Percentiles rank a stretch among this genome's conserved stretches.
Evolutionary conservation across 2,329 filamentous ascomycete species (phyloP).

Genomic region (Cucurbitaria berberidis): DNA sequence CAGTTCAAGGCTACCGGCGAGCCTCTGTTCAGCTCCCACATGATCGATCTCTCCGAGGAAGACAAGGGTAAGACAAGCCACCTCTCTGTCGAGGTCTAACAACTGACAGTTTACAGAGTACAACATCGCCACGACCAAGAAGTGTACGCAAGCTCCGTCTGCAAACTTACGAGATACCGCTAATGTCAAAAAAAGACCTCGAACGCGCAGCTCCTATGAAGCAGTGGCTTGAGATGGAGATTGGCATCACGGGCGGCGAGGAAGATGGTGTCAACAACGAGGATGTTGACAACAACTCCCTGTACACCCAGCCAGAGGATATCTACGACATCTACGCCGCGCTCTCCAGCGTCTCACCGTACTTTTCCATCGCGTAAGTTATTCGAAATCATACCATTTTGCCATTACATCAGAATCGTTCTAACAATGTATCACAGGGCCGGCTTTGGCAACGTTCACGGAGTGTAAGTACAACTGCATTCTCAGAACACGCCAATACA

Average conservation of each 20-base stretch:
- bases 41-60: conserved; percentile 95
- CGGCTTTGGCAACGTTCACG: conserved; percentile 98
- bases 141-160: conserved; percentile 7
- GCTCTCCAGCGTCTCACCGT: conserved; percentile 69
- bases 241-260: conserved; percentile 84
- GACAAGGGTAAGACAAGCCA: conserved; percentile 36
- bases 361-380: conserved; percentile 70
- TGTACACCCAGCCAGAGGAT: conserved; percentile 77
- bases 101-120: conserved; percentile 57
- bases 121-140: conserved; percentile 83
- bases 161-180: conserved; percentile 58
- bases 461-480: conserved; percentile 61
- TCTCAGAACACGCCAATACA: background rate
- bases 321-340: conserved; percentile 41
- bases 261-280: conserved; percentile 99
- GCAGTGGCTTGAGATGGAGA: conserved; percentile 95
- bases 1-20: conserved; percentile 89
- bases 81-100: too few relatives aligned
- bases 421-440: conserved; percentile 54
- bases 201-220: conserved; percentile 92
- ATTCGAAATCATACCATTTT: background rate
- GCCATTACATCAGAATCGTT: background rate
- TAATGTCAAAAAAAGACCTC: conserved; percentile 66
- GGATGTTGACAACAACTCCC: conserved; percentile 91
- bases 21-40: conserved; percentile 72